These are phyloP conservation scores for Candida sonorensis DNA, from an alignment of 805 yeast genomes.

Conservation along the genomic window DNA sequence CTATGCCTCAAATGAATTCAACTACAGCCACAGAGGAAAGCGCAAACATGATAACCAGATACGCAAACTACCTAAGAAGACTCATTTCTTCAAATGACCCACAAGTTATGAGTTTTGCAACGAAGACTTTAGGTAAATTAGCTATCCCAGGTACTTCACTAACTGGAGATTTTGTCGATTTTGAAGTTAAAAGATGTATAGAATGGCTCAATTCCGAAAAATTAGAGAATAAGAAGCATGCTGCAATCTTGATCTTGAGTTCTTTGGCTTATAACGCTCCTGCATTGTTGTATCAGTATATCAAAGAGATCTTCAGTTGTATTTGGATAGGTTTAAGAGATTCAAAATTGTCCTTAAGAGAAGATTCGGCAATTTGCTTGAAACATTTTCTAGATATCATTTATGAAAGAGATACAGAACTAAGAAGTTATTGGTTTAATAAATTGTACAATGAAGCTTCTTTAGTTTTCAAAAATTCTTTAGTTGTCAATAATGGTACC, in stretches of 20 bases:
- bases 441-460: conserved; percentile 38
- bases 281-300: conserved; percentile 69
- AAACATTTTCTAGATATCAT: conserved; percentile 74
- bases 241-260: conserved; percentile 76
- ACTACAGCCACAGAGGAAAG: conserved; percentile 50
- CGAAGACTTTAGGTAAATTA: conserved; percentile 78
- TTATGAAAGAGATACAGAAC: conserved; percentile 65
- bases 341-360: conserved; percentile 62
- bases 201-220: conserved; percentile 91
- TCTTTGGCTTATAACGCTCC: conserved; percentile 87
- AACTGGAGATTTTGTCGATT: conserved; percentile 89
- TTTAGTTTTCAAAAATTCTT: conserved; percentile 19
- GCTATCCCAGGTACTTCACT: conserved; percentile 86
- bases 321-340: conserved; percentile 88
- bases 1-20: conserved; percentile 27
- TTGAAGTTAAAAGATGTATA: conserved; percentile 79
- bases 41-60: conserved; percentile 81
- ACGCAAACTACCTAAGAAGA: conserved; percentile 81
- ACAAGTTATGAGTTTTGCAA: conserved; percentile 81
- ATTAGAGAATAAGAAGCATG: conserved; percentile 81
- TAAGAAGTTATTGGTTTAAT: conserved; percentile 71
- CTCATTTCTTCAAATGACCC: conserved; percentile 77
- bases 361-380: conserved; percentile 78
- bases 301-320: conserved; percentile 70
- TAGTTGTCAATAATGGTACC: conserved; percentile 3